Base-by-base conservation (phyloP, 768 basidiomycete genomes). In the Ramaria sp. region DNA sequence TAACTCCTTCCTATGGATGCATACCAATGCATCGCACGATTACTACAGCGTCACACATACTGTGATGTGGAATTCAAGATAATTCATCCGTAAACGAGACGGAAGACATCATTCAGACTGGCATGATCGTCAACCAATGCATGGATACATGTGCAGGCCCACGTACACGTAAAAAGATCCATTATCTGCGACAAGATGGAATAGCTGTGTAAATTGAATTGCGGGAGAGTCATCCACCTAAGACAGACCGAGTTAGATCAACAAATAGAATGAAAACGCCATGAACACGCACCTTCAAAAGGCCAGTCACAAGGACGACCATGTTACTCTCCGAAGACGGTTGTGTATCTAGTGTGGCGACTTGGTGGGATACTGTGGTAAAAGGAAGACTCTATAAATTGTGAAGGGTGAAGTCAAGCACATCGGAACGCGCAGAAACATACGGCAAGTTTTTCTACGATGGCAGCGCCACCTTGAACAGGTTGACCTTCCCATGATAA, bases 41-140 rank as follows among this genome's bases (percentile, higher is more conserved):
- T 47, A 47, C 25, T 25, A 9, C 25, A 47, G 27, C 45, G 24
- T 24, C 22, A n/a, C 28, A 47, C 13, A 8, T 41, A 41, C 6
- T 7, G 8, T n/a, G 39, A 41, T 41, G 20, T 41, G n/a, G 18
- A 41, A 22, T 22, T n/a, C 3, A 24, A 64, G 20, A 41, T 47
- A 60, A 48, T 67, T 65, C 65, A 73, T 60, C 79, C 85, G 64
- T 81, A 78, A 72, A 89, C 89, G 69, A 92, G 83, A 59, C 89
- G 86, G 87, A 96, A 94, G 57, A 94, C 82, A 66, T 94, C 89
- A 68, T 95, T 95, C 64, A 77, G 72, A 53, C 88, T 90, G 59
- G 1, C 53, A 30, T 12, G 45, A n/a, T 24, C 32, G 32, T 25
- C 51, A 56, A 22, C n/a, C 28, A 28, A 18, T 4, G 16, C 39